Base-by-base conservation (phyloP, 129 eudicot species). In the Saussurea involucrata region DNA sequence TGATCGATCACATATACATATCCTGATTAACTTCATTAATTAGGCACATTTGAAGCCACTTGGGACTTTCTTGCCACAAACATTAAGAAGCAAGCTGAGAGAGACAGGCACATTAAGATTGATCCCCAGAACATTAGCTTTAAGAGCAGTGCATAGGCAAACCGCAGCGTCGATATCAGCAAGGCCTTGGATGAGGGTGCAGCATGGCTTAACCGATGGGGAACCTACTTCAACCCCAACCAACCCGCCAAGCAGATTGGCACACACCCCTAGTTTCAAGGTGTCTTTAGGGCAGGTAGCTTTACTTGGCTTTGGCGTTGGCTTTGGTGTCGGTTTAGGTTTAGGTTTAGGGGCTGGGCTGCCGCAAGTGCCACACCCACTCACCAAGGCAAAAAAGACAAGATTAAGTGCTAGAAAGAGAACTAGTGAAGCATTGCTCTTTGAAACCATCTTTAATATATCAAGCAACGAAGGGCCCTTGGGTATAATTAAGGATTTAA, bases 111-210 rank as follows among this genome's bases (percentile, higher is more conserved):
- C 83, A 71, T 88, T 76, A 8, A 88, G 63, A 72, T 88, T 69
- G 65, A 88, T 86, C 3, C 92, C 90, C 72, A 87, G 78, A 18
- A 89, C 65, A 17, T 82, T 82, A 8, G 89, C 89, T 57, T 81
- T 85, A n/a, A 89, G 71, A 42, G 91, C 89, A 33, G 91, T 87
- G 85, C 92, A 89, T 46, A 89, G 88, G 74, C 95, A 89, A 33
- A 82, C 74, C 3, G 91, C 89, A 1, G 92, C 95, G 6, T 89
- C 89, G 4, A 78, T 79, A 44, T 86, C 95, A 71, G 82, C 67
- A 40, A 89, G 84, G 20, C 89, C 91, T 25, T 76, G 71, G 28
- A 89, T 76, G 5, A 86, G 86, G 34, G 73, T 32, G 82, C 94
- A 89, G 21, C 94, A 89, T 32, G 83, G 86, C 46, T 70, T 49